phyloP scores from a whole-genome alignment of 2,329 filamentous ascomycete genomes.

The Hypoxylon sp. region DNA sequence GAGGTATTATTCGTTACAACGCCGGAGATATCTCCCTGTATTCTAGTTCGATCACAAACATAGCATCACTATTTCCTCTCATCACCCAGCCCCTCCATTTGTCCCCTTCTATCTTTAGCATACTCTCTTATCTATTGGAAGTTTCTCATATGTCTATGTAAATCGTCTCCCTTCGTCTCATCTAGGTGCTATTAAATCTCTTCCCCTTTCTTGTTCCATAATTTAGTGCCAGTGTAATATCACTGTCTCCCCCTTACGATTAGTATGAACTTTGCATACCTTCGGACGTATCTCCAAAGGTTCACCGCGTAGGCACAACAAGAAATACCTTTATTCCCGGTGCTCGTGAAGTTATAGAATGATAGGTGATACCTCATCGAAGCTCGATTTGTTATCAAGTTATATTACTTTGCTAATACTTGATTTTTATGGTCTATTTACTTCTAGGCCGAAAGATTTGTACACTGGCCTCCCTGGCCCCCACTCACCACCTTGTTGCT shows the following conservation, averaged over 20 bases:
- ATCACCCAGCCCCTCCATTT: constrained; percentile 1
- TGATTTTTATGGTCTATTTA: not conserved
- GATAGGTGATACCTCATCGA: not conserved
- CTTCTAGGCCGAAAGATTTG: not conserved
- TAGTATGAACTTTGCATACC: not conserved
- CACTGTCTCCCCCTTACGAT: not conserved
- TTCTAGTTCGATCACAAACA: constrained; percentile 6
- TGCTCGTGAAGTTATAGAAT: not conserved
- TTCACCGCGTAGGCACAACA: not conserved
- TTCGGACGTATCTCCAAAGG: not conserved
- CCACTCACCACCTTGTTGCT: too few relatives aligned
- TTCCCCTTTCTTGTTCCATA: not conserved
- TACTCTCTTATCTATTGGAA: not conserved
- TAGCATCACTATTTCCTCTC: not conserved
- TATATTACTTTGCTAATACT: not conserved
- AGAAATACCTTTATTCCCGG: not conserved
- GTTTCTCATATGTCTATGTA: not conserved
- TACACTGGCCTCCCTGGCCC: too few relatives aligned
- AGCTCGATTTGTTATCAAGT: not conserved
- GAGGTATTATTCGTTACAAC: not conserved
- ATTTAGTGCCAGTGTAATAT: not conserved
- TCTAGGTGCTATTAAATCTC: not conserved
- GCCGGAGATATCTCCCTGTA: not conserved
- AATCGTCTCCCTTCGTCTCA: not conserved
- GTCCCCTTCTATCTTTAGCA: not conserved